Evolutionary conservation across 805 yeast genomes (phyloP), one percentile per base, ranked within the genome.

Genomic region (Zygoascus flipseniorum): DNA sequence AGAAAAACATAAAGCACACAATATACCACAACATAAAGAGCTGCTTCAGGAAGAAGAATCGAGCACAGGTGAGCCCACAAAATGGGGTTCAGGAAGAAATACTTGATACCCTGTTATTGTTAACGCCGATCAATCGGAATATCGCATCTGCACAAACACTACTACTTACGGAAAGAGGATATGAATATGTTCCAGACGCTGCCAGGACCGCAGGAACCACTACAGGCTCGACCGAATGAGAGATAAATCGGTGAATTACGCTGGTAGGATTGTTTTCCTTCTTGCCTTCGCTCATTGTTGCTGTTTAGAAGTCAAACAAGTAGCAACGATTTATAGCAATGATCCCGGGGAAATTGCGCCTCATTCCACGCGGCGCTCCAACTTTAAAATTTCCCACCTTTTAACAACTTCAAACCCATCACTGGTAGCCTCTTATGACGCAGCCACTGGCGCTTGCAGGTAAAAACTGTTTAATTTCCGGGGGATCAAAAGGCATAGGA

Each of bases 401-500:
- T 4, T 4, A 23, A 4, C 28, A 23, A 4, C n/a, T n/a, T n/a
- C n/a, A n/a, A n/a, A n/a, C n/a, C n/a, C n/a, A n/a, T n/a, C 13
- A 31, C 8, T 9, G 13, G 35, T 31, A 31, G 35, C 35, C 35
- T 8, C 35, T 9, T 31, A 13, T 31, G 35, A 31, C 13, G 35
- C 35, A 13, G 35, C 35, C 11, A 31, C 13, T 31, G 16, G 13
- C 39, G 8, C 39, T 11, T 35, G 39, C 16, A 43, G 56, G 58
- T 23, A 61, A 55, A 44, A 52, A 52, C 28, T 56, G 58, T 14
- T 53, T 62, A 19, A 41, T 84, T 1, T 83, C 89, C 0, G 93
- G 93, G 1, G 89, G 84, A 0, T 81, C 89, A 0, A 69, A 76
- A 46, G 92, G 93, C 0, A 69, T 85, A 13, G 93, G 93, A 0